These are phyloP conservation scores for Neurospora tetrasperma DNA, from an alignment of 495 filamentous ascomycete genomes.

Conservation along the genomic window DNA sequence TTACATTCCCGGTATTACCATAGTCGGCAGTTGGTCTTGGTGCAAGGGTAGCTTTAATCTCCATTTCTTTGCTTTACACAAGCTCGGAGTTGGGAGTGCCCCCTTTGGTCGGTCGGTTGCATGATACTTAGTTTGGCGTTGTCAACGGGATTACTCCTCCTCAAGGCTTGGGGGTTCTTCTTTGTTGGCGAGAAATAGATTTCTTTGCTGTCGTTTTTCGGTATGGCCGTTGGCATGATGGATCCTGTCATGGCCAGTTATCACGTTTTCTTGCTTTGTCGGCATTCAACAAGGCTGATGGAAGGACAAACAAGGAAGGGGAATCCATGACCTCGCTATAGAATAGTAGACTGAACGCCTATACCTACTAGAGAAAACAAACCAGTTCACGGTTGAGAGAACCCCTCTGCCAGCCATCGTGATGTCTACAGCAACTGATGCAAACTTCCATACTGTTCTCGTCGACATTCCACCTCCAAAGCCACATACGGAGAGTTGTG, in stretches of 20 bases:
- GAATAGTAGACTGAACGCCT: neutral
- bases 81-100: neutral
- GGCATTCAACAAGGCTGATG: neutral
- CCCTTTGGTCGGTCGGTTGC: neutral
- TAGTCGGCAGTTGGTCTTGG: neutral
- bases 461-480: neutral
- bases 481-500: neutral
- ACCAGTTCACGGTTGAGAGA: neutral
- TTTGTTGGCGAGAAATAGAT: neutral
- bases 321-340: neutral
- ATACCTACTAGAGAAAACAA: neutral
- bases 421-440: neutral
- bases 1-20: neutral
- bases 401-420: neutral
- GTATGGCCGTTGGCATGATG: neutral
- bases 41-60: neutral
- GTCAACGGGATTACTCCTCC: neutral
- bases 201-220: neutral
- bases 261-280: neutral
- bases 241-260: neutral
- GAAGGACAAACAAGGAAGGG: neutral
- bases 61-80: neutral
- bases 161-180: neutral
- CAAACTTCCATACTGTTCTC: neutral
- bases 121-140: neutral